Evolutionary conservation across 345 rosid species (phyloP).

Genomic region (Brassica juncea): DNA sequence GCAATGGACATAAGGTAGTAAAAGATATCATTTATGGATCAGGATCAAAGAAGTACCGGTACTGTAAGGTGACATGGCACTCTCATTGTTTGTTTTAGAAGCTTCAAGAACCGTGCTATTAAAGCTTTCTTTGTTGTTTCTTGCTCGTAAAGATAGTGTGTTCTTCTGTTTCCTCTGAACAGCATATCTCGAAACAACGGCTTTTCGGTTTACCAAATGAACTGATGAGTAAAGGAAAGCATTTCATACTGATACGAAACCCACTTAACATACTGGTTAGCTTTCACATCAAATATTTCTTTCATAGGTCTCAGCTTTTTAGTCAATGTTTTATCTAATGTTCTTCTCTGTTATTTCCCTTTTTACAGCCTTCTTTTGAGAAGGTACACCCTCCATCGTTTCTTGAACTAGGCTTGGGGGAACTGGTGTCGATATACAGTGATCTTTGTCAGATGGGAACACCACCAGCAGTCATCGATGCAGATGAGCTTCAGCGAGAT

Average conservation of each 20-base stretch:
- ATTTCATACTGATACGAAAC: conserved; percentile 72
- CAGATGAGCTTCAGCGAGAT: conserved; percentile 68
- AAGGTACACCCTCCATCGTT: conserved; percentile 71
- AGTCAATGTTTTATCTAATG: conserved; percentile 10
- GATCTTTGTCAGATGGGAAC: conserved; percentile 72
- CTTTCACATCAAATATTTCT: neutral
- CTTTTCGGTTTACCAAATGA: conserved; percentile 62
- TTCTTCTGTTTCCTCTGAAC: conserved; percentile 6
- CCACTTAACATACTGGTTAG: conserved; percentile 79
- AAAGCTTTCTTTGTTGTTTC: neutral
- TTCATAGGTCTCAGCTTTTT: neutral
- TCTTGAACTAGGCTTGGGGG: conserved; percentile 72
- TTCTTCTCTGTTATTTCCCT: neutral
- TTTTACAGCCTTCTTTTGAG: conserved; percentile 65
- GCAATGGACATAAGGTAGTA: conserved; percentile 69
- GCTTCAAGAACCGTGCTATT: neutral
- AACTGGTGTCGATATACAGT: conserved; percentile 62
- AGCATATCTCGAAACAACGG: conserved; percentile 77
- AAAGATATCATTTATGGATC: conserved; percentile 68
- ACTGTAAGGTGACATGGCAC: conserved; percentile 63
- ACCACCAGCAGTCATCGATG: conserved; percentile 66
- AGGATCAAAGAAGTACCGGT: conserved; percentile 67
- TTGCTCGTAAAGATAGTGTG: neutral
- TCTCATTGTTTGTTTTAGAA: neutral
- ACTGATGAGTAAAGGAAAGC: conserved; percentile 76